Evolutionary conservation across 768 basidiomycete species (phyloP).

Genomic region (Auricularia sp.): DNA sequence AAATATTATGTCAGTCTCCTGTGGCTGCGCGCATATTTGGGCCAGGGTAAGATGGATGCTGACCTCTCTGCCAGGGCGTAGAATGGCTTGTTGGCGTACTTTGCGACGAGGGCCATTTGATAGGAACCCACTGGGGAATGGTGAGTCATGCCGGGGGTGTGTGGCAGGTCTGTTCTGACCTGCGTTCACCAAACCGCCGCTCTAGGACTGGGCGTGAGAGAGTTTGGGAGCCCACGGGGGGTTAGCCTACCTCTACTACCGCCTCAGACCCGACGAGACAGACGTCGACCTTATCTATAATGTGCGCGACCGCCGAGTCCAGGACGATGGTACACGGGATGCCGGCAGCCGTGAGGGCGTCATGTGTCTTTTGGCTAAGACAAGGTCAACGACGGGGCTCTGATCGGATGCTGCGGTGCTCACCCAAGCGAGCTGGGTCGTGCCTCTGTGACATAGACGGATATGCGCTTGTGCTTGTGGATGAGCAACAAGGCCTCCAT

Average conservation of each 20-base stretch:
- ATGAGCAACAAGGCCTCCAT: constrained; percentile 86
- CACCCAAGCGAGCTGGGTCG: constrained; percentile 83
- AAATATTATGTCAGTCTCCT: constrained; percentile 6
- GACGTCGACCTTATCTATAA: constrained; percentile 93
- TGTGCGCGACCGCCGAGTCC: constrained; percentile 93
- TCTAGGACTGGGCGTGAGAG: constrained; percentile 18
- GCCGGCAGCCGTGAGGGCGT: constrained; percentile 75
- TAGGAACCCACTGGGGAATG: constrained; percentile 64
- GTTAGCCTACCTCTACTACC: constrained; percentile 57
- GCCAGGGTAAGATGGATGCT: constrained; percentile 2
- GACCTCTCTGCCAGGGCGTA: constrained; percentile 91
- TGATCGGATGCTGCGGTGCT: constrained; percentile 16
- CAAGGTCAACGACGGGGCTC: not conserved
- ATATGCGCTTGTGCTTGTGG: constrained; percentile 81
- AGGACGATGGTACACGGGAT: constrained; percentile 92
- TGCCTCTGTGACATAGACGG: constrained; percentile 96
- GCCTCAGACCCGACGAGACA: constrained; percentile 96
- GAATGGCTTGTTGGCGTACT: constrained; percentile 89
- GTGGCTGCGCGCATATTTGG: not conserved
- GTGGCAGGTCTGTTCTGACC: not conserved
- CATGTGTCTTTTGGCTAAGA: constrained; percentile 56
- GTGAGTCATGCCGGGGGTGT: not conserved
- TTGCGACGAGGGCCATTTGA: constrained; percentile 94
- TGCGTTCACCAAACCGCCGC: constrained; percentile 84
- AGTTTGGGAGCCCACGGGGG: not conserved